Conservation (phyloP, 2,329 filamentous ascomycete genomes). For the Colletotrichum navitas region DNA sequence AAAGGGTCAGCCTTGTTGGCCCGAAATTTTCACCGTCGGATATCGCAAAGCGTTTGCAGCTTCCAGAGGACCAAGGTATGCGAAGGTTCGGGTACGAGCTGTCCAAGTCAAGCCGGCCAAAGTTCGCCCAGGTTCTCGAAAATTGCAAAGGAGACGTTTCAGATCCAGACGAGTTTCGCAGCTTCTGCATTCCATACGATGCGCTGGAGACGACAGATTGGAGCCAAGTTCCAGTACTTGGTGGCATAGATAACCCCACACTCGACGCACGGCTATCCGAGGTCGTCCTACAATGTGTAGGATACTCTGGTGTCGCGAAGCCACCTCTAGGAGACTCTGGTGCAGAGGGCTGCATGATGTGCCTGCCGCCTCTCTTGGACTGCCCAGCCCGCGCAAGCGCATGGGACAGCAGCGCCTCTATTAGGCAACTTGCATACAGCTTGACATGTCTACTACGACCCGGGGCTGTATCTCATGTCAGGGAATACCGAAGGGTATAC, state of each 20-base stretch:
- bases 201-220: constrained; percentile 34
- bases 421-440: constrained; percentile 69
- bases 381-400: constrained; percentile 66
- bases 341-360: constrained; percentile 60
- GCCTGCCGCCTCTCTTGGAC: constrained; percentile 74
- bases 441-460: constrained; percentile 47
- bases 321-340: constrained; percentile 45
- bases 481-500: constrained; percentile 54
- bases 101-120: constrained; percentile 47
- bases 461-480: constrained; percentile 43
- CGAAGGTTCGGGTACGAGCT: constrained; percentile 54
- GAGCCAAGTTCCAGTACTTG: constrained; percentile 26
- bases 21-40: constrained; percentile 49
- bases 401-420: constrained; percentile 65
- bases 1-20: constrained; percentile 36
- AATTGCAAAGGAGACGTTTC: constrained; percentile 27
- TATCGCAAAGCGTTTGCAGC: constrained; percentile 58
- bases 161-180: constrained; percentile 45
- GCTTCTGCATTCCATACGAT: constrained; percentile 52
- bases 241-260: constrained; percentile 8
- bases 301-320: constrained; percentile 51
- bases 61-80: constrained; percentile 49
- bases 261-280: constrained; percentile 58
- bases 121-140: constrained; percentile 42
- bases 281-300: constrained; percentile 50